Evolutionary conservation across 768 basidiomycete species (phyloP), one percentile per base, ranked within the genome.

Genomic region (Boletus patriciae): DNA sequence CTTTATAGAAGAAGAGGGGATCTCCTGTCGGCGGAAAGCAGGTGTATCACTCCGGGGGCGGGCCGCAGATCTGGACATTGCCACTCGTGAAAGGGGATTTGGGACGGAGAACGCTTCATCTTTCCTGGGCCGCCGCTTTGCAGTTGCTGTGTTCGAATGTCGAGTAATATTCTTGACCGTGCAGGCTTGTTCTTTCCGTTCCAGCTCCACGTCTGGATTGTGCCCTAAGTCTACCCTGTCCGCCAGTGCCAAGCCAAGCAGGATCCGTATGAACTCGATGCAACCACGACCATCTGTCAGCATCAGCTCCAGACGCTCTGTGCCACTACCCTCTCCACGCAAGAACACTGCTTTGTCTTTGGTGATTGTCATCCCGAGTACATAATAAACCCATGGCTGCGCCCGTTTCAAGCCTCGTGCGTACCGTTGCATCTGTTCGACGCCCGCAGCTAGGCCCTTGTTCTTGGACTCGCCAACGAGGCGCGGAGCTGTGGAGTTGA

Each of bases 231-330:
- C 55, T 0, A 57, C 50, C 1, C 25, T 3, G 15, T 55, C 34
- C 6, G 56, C 58, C 21, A 60, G 41, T 7, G 55, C 52, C 9
- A 65, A 57, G 11, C 62, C 64, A 16, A 63, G 56, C 38, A 64
- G n/a, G 15, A 57, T 40, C 4, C 52, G 59, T 11, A 57, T 44
- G 15, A 62, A 43, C 19, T 62, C 61, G 19, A 60, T 41, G 23
- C 49, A 47, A 0, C 59, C 52, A 6, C 49, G 46, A 15, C 58
- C 55, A 12, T 56, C 49, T 18, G 49, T 12, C 3, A 62, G 54
- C 6, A 38, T 43, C 38, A 60, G 23, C 1, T 48, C 46, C 5
- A 54, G 33, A 25, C 54, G 38, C 19, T 61, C 60, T n/a, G 57
- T 58, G 0, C 52, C 55, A 13, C 58, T 50, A 13, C 47, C 40